A percentile compares a stretch with the other conserved stretches of the same genome.
phyloP scores from a whole-genome alignment of 345 rosid genomes.

The Salix dunnii region DNA sequence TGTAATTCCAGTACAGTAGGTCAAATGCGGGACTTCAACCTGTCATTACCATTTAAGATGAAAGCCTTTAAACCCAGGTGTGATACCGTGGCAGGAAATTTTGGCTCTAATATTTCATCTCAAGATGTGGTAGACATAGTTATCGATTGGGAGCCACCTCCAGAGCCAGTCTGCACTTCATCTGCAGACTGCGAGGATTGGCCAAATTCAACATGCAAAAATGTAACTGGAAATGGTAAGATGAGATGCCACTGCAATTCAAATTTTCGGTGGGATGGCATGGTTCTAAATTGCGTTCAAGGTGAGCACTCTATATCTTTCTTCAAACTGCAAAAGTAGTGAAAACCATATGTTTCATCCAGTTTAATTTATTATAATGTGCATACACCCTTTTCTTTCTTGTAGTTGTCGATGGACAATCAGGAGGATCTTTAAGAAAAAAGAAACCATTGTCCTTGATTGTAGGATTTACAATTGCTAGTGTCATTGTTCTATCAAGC shows the following conservation, averaged over 20 bases:
- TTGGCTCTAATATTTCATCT: no score
- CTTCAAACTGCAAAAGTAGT: not conserved
- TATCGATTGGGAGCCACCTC: conserved; percentile 50
- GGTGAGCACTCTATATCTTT: no score
- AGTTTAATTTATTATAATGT: not conserved
- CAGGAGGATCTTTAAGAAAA: not conserved
- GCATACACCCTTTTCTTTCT: not conserved
- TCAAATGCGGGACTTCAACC: conserved; percentile 13
- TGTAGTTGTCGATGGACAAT: not conserved
- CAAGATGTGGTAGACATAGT: conserved; percentile 35
- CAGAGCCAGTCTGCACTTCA: conserved; percentile 46
- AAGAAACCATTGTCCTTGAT: conserved; percentile 10
- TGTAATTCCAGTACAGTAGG: conserved; percentile 17
- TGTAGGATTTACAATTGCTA: conserved; percentile 10
- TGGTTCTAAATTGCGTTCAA: conserved; percentile 42
- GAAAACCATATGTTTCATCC: not conserved
- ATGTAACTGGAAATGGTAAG: conserved; percentile 18
- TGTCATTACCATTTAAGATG: conserved; percentile 35
- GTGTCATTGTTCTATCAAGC: conserved; percentile 3
- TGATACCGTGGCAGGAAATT: no score
- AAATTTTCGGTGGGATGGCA: conserved; percentile 44
- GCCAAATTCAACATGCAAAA: conserved; percentile 49
- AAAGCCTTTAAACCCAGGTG: not conserved
- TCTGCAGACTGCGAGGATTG: conserved; percentile 55
- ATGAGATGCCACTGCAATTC: conserved; percentile 46